Evolutionary conservation across 73 alveolate species (phyloP).

Genomic region (Symbiodinium pilosum): DNA sequence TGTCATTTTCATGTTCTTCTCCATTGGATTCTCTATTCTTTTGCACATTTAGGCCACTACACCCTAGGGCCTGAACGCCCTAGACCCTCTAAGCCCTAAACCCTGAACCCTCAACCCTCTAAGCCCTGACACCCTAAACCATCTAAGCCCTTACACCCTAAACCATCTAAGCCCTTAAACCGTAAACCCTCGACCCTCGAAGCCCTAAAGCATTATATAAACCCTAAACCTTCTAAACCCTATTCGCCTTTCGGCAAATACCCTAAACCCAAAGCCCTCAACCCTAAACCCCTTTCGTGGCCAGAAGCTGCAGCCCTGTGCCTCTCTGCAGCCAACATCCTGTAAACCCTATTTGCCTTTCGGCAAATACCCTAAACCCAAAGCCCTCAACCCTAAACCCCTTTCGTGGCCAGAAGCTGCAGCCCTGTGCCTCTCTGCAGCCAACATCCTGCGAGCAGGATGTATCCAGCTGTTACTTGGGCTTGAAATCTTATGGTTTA

Average conservation of each 20-base stretch:
- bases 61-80: neutral
- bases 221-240: neutral
- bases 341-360: no score
- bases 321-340: conserved; percentile 35
- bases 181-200: no score
- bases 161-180: neutral
- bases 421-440: conserved; percentile 38
- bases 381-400: neutral
- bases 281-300: neutral
- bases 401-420: conserved; percentile 23
- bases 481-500: neutral
- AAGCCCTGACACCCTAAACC: neutral
- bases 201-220: neutral
- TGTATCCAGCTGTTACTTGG: conserved; percentile 3
- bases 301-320: conserved; percentile 77
- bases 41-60: no score
- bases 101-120: no score
- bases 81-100: no score
- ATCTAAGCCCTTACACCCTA: neutral
- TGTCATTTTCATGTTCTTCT: no score
- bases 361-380: neutral
- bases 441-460: conserved; percentile 77
- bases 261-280: neutral
- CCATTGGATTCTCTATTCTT: no score
- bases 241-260: no score